Evolutionary conservation across 2,329 filamentous ascomycete genomes (phyloP), one percentile per base, ranked within the genome.

Genomic region (Xylaria sp.): DNA sequence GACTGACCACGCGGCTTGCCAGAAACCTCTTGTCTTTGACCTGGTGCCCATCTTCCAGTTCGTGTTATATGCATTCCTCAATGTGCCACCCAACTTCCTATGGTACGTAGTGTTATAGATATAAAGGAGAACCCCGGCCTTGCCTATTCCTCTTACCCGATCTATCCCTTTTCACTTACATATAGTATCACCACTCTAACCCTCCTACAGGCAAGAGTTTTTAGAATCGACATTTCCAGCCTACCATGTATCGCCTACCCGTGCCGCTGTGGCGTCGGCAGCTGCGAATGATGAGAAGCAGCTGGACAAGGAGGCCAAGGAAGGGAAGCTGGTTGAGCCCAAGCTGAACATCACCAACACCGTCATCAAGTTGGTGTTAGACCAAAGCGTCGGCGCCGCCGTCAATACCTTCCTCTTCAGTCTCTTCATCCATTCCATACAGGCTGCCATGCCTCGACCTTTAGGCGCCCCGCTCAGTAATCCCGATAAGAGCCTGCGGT

Each of bases 11-110:
- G 63, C 27, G 42, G 50, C n/a, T 45, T n/a, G 17, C 15, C 69
- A 92, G 89, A 82, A 79, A 59, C 79, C 87, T 11, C 85, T 92
- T 59, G 78, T 81, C 27, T 81, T 96, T 72, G 87, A 94, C 79
- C 85, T 85, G 79, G 80, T 86, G 5, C 88, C 91, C 3, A 84
- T 97, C 49, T 81, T 94, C 72, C 92, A 94, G 76, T 97, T 96
- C 79, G 81, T 92, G 58, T 75, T 93, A 60, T 97, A 90, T 82
- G 87, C 90, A 70, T 76, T 92, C 38, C 76, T 97, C 66, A 90
- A 86, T 78, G 91, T 90, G 45, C 93, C 94, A 2, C 92, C 92
- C 50, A 97, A 97, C 80, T 92, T 93, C 76, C 77, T 92, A 73
- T 97, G 93, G 94, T 89, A 78, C 72, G 63, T 66, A 29, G 13